Conservation (phyloP, 495 filamentous ascomycete species). For the Poronia punctata region DNA sequence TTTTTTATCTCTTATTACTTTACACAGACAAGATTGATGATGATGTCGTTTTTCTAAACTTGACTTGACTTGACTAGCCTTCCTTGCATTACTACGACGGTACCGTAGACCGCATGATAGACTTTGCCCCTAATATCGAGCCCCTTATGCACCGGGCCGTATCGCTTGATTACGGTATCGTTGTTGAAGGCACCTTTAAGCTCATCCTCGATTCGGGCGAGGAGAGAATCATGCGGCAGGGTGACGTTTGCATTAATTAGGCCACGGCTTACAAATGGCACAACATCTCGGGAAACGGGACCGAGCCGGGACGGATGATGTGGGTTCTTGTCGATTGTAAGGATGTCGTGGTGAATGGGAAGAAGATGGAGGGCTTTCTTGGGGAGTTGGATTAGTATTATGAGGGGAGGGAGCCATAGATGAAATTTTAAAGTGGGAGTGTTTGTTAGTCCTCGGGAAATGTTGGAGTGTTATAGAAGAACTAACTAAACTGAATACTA, state of each 20-base stretch:
- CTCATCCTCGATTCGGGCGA: slow-evolving; percentile 50
- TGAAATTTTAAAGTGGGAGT: no score
- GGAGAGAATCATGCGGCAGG: slow-evolving; percentile 39
- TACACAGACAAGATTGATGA: neutral
- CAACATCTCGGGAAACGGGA: slow-evolving; percentile 1
- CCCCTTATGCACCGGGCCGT: slow-evolving; percentile 55
- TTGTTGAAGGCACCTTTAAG: slow-evolving; percentile 54
- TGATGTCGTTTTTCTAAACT: slow-evolving; percentile 9
- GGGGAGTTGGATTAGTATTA: slow-evolving; percentile 3
- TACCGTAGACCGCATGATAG: slow-evolving; percentile 44
- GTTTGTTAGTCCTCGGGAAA: no score
- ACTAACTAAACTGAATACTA: no score
- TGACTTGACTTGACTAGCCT: slow-evolving; percentile 18
- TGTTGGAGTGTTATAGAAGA: no score
- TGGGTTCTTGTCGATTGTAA: slow-evolving; percentile 10
- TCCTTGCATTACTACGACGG: slow-evolving; percentile 33
- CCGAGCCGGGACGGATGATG: slow-evolving; percentile 9
- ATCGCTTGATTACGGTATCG: slow-evolving; percentile 60
- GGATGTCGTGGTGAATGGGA: slow-evolving; percentile 2
- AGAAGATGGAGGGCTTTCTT: slow-evolving; percentile 5
- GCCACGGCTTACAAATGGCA: slow-evolving; percentile 48
- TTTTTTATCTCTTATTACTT: neutral
- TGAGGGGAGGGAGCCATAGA: slow-evolving; percentile 1
- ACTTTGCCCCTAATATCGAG: slow-evolving; percentile 38
- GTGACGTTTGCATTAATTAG: slow-evolving; percentile 53